Evolutionary conservation across 768 basidiomycete genomes (phyloP), one percentile per base, ranked within the genome.

Genomic region (Thelephora aurantiotincta): DNA sequence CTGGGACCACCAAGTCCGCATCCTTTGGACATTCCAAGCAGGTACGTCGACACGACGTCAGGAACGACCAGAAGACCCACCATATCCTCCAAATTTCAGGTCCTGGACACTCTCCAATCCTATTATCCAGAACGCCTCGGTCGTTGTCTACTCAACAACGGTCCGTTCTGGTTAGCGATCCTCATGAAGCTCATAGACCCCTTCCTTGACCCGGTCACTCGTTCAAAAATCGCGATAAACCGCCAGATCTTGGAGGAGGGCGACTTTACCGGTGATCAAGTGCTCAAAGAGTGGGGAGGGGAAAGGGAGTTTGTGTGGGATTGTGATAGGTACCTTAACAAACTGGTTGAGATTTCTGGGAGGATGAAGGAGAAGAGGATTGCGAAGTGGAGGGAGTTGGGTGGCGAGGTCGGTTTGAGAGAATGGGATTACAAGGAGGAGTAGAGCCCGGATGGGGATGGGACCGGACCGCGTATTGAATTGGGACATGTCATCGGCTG

Each of bases 261-360:
- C 14, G 58, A 72, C 43, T 59, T 69, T 46, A 63, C 64, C 0
- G 52, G 66, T 0, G 59, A 63, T 26, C 65, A 68, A 51, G 63
- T 73, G 48, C 43, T 59, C n/a, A 46, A 60, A 63, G 50, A 60
- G 41, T 66, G 66, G 52, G 61, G 58, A 18, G 65, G 66, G 19
- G 47, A 50, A 12, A 45, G 58, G 50, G 55, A 65, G 35, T 60
- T 67, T 48, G 52, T 53, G 26, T 67, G 62, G 53, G 54, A 63
- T 14, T 62, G 64, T 48, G 44, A 41, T 16, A 42, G 45, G 18
- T 66, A 63, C 52, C 63, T 60, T 56, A 51, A 56, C 13, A 56
- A 55, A 5, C 50, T 66, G 11, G 52, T 59, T 9, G 51, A 59
- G 48, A 33, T 63, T 26, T 57, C 56, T 44, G 45, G 50, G 5